These are phyloP conservation scores for Botryotinia calthae DNA, from an alignment of 2,329 filamentous ascomycete genomes.

Conservation along the genomic window DNA sequence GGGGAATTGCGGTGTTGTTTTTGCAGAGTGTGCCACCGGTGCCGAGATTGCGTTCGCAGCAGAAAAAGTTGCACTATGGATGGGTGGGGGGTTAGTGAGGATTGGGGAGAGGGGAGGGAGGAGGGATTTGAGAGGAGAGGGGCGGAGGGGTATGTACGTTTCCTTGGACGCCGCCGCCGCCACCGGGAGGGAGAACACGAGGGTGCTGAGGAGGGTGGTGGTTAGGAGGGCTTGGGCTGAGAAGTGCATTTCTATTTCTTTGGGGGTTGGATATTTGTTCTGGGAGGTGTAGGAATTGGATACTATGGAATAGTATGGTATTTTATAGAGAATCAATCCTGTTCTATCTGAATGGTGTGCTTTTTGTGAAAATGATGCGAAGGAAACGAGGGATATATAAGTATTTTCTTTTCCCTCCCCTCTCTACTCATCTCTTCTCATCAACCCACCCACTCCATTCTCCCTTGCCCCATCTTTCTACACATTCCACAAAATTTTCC, in stretches of 20 bases:
- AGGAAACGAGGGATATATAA: not conserved
- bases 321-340: not conserved
- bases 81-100: not conserved
- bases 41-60: not conserved
- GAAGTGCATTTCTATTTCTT: not conserved
- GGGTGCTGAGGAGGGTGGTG: not conserved
- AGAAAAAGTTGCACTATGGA: constrained; percentile 4
- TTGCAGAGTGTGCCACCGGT: not conserved
- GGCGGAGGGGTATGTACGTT: not conserved
- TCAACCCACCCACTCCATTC: not conserved
- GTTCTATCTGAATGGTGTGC: not conserved
- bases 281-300: not conserved
- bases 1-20: not conserved
- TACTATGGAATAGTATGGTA: not conserved
- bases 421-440: not conserved
- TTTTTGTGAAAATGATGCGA: no score
- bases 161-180: not conserved
- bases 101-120: fast-evolving
- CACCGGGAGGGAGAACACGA: not conserved
- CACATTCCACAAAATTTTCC: not conserved
- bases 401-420: not conserved
- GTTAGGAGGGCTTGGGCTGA: not conserved
- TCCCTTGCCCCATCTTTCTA: not conserved
- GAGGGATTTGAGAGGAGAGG: no score
- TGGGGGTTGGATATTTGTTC: not conserved